Conservation (phyloP, 2,329 filamentous ascomycete species). For the Ophiostoma sp. region DNA sequence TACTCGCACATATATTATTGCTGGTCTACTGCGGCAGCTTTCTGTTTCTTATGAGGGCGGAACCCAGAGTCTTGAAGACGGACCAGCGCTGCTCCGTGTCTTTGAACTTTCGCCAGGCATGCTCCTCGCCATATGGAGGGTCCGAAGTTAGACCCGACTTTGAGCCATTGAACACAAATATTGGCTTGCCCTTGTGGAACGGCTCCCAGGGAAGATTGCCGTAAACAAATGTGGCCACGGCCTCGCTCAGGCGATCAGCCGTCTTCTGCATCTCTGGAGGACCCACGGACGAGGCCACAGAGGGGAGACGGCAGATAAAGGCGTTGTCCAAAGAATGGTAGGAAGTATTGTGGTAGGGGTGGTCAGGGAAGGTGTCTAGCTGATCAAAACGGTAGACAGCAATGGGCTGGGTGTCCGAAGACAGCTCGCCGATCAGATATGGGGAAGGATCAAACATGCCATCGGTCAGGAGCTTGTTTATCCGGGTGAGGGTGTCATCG, state of each 20-base stretch:
- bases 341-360: not conserved
- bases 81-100: not conserved
- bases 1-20: not conserved
- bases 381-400: conserved; percentile 17
- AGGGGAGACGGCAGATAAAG: conserved; percentile 12
- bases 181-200: conserved; percentile 2
- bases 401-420: conserved; percentile 6
- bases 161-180: conserved; percentile 3
- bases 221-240: not conserved
- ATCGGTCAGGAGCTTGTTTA: not conserved
- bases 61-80: not conserved
- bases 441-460: not conserved
- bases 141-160: not conserved
- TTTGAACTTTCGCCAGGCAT: not conserved
- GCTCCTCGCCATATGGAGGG: not conserved
- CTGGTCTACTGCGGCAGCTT: not conserved
- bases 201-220: conserved; percentile 12
- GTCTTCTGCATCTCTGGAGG: not conserved
- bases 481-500: not conserved
- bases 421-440: not conserved
- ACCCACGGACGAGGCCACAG: not conserved
- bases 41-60: not conserved
- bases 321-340: conserved; percentile 6
- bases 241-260: conserved; percentile 2
- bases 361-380: not conserved